Percentiles rank a stretch among this genome's conserved stretches.
Evolutionary conservation across 192 early-diverging fungal genomes (phyloP).

Genomic region (Rhizoclosmatium globosum): DNA sequence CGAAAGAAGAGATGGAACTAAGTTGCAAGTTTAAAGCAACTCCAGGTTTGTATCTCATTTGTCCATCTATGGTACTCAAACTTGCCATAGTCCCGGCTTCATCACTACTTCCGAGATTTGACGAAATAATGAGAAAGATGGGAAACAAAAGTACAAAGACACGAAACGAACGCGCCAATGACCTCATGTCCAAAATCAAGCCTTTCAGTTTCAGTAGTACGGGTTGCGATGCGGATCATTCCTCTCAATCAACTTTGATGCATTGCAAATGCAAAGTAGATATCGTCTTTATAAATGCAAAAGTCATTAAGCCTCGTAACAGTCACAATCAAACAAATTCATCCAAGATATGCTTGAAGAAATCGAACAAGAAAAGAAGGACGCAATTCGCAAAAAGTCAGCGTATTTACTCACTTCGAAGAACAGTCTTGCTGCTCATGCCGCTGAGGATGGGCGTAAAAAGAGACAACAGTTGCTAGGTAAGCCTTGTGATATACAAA

Average conservation of each 20-base stretch:
- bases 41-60: neutral
- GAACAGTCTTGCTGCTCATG: slow-evolving; percentile 22
- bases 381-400: slow-evolving; percentile 9
- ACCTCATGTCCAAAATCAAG: slow-evolving; percentile 28
- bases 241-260: neutral
- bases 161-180: slow-evolving; percentile 8
- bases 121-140: slow-evolving; percentile 41
- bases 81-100: slow-evolving; percentile 28
- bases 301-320: slow-evolving; percentile 2
- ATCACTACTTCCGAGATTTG: slow-evolving; percentile 32
- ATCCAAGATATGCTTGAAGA: slow-evolving; percentile 25
- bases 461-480: slow-evolving; percentile 12
- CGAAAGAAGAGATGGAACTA: slow-evolving; percentile 9
- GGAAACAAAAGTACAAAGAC: slow-evolving; percentile 30
- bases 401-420: neutral
- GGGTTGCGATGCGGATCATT: slow-evolving; percentile 13
- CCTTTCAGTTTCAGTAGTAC: slow-evolving; percentile 43
- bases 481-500: too few relatives aligned
- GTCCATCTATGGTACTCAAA: neutral
- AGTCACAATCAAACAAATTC: slow-evolving; percentile 37
- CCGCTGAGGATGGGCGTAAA: slow-evolving; percentile 35
- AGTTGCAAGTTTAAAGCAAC: slow-evolving; percentile 1
- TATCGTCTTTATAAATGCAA: too few relatives aligned
- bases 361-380: slow-evolving; percentile 10
- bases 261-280: slow-evolving; percentile 33